Conservation (phyloP, 805 yeast species). For the Gaillardinia entomophila region DNA sequence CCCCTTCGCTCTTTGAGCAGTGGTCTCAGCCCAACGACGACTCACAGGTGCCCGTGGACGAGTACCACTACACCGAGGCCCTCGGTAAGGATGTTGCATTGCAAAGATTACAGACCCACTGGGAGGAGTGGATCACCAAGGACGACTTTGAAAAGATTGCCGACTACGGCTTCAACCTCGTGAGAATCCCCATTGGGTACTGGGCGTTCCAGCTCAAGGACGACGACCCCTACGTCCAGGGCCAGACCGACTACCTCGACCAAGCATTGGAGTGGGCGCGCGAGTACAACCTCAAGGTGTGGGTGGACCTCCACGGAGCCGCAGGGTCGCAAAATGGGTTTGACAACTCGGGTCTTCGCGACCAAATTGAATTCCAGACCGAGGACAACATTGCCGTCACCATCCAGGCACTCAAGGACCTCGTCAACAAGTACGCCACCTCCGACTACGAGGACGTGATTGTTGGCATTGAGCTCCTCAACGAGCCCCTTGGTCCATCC, state of each 20-base stretch:
- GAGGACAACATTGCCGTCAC: constrained; percentile 52
- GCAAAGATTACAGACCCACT: constrained; percentile 43
- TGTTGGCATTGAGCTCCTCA: constrained; percentile 76
- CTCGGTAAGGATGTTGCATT: constrained; percentile 46
- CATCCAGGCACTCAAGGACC: constrained; percentile 44
- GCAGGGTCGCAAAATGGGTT: constrained; percentile 88
- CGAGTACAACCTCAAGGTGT: constrained; percentile 53
- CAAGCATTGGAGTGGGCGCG: constrained; percentile 66
- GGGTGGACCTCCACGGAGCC: constrained; percentile 75
- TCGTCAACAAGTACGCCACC: constrained; percentile 61
- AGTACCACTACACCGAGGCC: constrained; percentile 45
- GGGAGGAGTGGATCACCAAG: constrained; percentile 55
- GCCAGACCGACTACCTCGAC: constrained; percentile 60
- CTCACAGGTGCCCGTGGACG: constrained; percentile 48
- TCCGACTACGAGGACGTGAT: constrained; percentile 63
- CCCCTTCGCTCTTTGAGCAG: constrained; percentile 53
- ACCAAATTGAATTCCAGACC: constrained; percentile 46
- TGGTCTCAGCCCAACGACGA: constrained; percentile 22
- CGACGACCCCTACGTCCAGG: constrained; percentile 60
- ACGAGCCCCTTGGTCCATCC: constrained; percentile 81
- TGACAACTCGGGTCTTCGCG: constrained; percentile 72
- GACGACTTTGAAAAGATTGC: constrained; percentile 49
- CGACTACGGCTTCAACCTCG: constrained; percentile 55
- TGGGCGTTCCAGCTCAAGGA: constrained; percentile 60
- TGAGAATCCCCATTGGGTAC: constrained; percentile 75